These are phyloP conservation scores for Ophiorrhiza pumila DNA, from an alignment of 257 asterid species.

Conservation along the genomic window DNA sequence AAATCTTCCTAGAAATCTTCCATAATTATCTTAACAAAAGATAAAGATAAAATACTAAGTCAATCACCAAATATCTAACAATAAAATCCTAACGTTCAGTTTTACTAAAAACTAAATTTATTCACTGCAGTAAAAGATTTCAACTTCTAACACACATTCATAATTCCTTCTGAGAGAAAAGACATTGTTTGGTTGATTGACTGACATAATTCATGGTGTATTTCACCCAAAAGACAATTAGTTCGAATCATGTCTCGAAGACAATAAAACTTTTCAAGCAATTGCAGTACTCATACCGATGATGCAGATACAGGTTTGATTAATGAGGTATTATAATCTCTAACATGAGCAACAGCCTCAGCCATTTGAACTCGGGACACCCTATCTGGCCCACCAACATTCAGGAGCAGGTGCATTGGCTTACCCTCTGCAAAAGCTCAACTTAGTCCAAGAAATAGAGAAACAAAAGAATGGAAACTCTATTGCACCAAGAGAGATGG, in stretches of 20 bases:
- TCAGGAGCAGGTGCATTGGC: conserved; percentile 58
- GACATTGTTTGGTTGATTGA: background rate
- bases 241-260: background rate
- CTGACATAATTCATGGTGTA: background rate
- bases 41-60: no score
- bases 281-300: conserved; percentile 46
- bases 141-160: no score
- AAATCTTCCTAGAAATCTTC: no score
- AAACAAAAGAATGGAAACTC: background rate
- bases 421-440: conserved; percentile 45
- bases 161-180: background rate
- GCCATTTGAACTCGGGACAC: conserved; percentile 97
- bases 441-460: background rate
- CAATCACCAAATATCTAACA: no score
- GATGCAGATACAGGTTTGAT: conserved; percentile 80
- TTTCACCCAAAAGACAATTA: background rate
- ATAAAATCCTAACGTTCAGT: no score
- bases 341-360: conserved; percentile 67
- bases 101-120: no score
- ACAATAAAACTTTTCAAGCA: background rate
- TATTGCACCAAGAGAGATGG: background rate
- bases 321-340: conserved; percentile 61
- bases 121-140: no score
- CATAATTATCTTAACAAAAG: no score
- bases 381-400: conserved; percentile 87